Conservation (phyloP, 164 flowering plant genomes). For the Cinnamomum micranthum region DNA sequence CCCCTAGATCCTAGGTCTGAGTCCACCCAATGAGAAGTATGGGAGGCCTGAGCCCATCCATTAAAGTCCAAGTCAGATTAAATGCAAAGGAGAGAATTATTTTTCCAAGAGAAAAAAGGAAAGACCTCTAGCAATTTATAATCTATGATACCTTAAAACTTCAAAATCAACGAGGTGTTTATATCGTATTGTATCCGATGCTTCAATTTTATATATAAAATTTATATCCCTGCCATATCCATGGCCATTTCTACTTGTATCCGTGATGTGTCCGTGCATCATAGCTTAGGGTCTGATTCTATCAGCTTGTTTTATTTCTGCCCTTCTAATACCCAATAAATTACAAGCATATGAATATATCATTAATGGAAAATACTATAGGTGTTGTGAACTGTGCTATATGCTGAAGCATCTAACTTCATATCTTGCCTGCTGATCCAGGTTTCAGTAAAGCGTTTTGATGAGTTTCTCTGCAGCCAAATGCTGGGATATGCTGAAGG, state of each 20-base stretch:
- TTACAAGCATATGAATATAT: background rate
- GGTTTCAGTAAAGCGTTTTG: conserved; percentile 83
- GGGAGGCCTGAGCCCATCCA: background rate
- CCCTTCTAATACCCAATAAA: background rate
- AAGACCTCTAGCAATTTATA: background rate
- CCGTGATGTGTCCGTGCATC: background rate
- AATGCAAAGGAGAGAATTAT: background rate
- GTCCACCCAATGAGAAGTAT: too few species aligned
- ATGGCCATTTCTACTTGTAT: background rate
- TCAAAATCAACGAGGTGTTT: background rate
- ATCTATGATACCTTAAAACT: background rate
- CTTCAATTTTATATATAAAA: background rate
- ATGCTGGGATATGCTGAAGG: conserved; percentile 98
- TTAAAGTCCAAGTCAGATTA: background rate
- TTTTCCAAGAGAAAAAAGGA: background rate
- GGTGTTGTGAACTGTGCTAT: too few species aligned
- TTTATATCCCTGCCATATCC: background rate
- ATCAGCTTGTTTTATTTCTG: background rate
- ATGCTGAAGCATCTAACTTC: background rate
- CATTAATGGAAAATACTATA: background rate
- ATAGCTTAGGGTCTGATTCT: background rate
- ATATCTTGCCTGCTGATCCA: conserved; percentile 23
- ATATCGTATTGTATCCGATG: background rate
- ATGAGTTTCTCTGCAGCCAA: conserved; percentile 56
- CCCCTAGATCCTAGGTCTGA: too few species aligned